A percentile compares a stretch with the other conserved stretches of the same genome.
These are phyloP conservation scores for Chlamydomonas sphaeroides DNA, from an alignment of 139 green algal species.

Conservation along the genomic window DNA sequence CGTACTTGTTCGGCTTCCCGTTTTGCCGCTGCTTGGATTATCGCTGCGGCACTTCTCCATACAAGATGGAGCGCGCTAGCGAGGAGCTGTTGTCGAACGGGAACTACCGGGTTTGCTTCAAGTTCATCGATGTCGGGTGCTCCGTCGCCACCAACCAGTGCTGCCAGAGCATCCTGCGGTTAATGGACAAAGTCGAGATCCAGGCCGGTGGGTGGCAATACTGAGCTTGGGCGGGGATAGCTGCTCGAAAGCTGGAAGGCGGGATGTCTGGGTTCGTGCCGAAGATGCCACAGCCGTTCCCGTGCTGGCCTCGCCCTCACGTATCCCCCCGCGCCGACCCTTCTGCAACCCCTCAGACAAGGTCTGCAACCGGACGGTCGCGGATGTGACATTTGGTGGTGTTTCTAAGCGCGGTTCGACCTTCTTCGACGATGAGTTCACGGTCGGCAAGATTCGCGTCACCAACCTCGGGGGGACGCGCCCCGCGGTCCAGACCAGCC, in stretches of 20 bases:
- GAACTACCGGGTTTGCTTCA: constrained; percentile 16
- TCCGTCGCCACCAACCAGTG: not conserved
- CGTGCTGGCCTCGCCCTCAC: too few relatives aligned
- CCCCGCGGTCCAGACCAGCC: not conserved
- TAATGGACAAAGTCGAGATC: constrained; percentile 17
- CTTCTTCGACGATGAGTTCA: constrained; percentile 9
- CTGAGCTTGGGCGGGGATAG: too few relatives aligned
- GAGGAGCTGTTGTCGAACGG: constrained; percentile 2
- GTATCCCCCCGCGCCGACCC: not conserved
- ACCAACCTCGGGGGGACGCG: not conserved
- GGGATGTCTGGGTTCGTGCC: too few relatives aligned
- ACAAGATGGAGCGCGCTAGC: not conserved
- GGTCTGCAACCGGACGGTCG: not conserved
- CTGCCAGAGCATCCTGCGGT: not conserved
- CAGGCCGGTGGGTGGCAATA: constrained; percentile 6
- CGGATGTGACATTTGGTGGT: not conserved
- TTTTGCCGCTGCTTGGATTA: constrained; percentile 30
- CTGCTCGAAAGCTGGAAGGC: too few relatives aligned
- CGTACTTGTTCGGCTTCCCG: constrained; percentile 31
- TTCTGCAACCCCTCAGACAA: not conserved
- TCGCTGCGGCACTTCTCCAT: constrained; percentile 12
- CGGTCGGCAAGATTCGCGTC: constrained; percentile 23
- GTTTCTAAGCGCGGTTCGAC: not conserved
- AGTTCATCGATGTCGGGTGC: constrained; percentile 26
- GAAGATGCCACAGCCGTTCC: too few relatives aligned